Conservation (phyloP, 1,284 basidiomycete species). For the Paramarasmius palmivorus region DNA sequence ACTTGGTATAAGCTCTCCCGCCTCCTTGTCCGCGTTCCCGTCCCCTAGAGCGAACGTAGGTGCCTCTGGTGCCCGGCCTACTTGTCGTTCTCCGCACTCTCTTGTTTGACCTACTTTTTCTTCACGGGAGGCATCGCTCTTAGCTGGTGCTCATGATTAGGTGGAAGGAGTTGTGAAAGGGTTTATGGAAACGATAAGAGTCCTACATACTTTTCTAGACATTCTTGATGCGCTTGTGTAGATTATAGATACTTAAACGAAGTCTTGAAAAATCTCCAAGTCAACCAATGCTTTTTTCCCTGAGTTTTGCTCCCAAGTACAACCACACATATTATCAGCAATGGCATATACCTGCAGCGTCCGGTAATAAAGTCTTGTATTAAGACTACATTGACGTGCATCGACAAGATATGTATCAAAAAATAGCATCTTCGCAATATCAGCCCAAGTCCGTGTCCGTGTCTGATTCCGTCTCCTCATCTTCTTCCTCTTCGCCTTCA, state of each 20-base stretch:
- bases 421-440: no score
- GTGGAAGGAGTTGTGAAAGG: slow-evolving; percentile 27
- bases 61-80: slow-evolving; percentile 34
- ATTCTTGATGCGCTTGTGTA: neutral
- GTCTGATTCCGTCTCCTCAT: no score
- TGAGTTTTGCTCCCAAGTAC: no score
- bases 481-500: no score
- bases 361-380: no score
- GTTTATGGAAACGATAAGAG: slow-evolving; percentile 21
- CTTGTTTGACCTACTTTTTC: slow-evolving; percentile 41
- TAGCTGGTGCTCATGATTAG: slow-evolving; percentile 43
- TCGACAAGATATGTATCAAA: no score
- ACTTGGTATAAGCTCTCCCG: slow-evolving; percentile 72
- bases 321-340: no score
- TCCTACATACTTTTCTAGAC: slow-evolving; percentile 27
- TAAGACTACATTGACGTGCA: no score
- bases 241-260: neutral
- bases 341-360: no score
- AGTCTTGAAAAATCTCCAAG: no score
- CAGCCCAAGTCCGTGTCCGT: no score
- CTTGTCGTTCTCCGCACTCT: slow-evolving; percentile 26
- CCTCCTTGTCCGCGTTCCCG: slow-evolving; percentile 89
- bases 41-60: slow-evolving; percentile 66
- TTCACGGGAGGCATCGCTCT: slow-evolving; percentile 56
- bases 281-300: no score